Conservation (phyloP, 2,329 filamentous ascomycete species). For the Beauveria bassiana region DNA sequence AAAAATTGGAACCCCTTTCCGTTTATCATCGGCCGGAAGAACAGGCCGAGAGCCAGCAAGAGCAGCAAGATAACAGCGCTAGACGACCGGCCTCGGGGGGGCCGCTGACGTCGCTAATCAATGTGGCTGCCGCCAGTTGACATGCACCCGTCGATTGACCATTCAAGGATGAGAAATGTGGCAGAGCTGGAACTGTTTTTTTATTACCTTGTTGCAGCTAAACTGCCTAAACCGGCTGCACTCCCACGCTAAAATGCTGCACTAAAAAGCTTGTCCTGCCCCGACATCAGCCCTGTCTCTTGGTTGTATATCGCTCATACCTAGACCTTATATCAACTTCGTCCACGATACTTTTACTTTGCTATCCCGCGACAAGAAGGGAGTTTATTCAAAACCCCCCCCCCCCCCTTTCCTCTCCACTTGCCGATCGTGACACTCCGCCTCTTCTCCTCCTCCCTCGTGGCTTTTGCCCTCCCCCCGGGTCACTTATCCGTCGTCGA, state of each 20-base stretch:
- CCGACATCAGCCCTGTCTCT: conserved; percentile 6
- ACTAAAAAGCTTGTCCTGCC: conserved; percentile 7
- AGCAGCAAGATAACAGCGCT: not conserved
- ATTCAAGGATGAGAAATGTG: not conserved
- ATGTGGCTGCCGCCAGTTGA: not conserved
- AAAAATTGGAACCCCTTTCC: not conserved
- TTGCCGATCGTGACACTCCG: not conserved
- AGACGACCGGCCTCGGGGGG: not conserved
- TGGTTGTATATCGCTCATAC: conserved; percentile 7
- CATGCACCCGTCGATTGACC: not conserved
- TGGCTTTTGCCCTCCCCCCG: not conserved
- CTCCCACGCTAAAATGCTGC: not conserved
- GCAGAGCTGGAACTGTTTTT: not conserved
- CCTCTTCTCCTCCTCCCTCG: not conserved
- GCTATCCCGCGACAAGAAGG: not conserved
- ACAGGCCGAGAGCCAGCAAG: not conserved
- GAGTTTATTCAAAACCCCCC: too few relatives aligned
- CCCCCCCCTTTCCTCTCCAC: not conserved
- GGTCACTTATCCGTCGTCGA: not conserved
- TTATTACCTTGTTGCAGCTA: not conserved
- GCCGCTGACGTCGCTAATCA: not conserved
- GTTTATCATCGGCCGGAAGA: not conserved
- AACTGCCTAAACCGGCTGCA: not conserved
- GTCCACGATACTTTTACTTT: not conserved
- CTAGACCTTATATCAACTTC: not conserved